Evolutionary conservation across 306 rosid species (phyloP), one percentile per base, ranked within the genome.

Genomic region (Arachis hypogaea): DNA sequence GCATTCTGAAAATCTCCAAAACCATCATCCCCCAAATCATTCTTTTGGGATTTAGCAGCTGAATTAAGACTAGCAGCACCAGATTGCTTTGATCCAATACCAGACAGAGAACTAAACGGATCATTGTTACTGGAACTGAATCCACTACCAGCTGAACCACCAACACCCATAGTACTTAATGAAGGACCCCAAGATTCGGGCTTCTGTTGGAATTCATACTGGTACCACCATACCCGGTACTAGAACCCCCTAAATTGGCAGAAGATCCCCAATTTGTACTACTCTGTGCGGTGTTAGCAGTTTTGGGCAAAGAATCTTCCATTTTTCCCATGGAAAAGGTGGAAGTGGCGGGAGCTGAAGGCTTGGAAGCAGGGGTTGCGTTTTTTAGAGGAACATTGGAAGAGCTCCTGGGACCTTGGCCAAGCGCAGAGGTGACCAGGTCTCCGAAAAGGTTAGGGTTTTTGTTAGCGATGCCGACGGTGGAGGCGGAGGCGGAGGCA

Each of bases 361-460:
- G 54, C 58, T 71, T 66, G 14, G 87, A 14, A 3, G 79, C 54
- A 7, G 90, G 86, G 4, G 87, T 69, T 14, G 86, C 82, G 38
- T 83, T 88, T 80, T 95, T 95, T 42, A 92, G 74, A 71, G 99
- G 93, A 78, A 82, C 87, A 66, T 86, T 86, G 42, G 61, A 49
- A 59, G 58, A 3, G 28, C 71, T 68, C 80, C 84, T 93, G 9
- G 83, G 42, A 49, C 84, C 84, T 62, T 82, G 86, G 2, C 96
- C 95, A 74, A 95, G 47, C 22, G 96, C 96, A 22, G 97, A 92
- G 74, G 65, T 81, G 1, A 95, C 92, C 86, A 95, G 83, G 87
- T 95, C 99, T 1, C 93, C 98, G 10, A 95, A 95, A 59, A 95
- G 82, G 73, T 92, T 95, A 5, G 99, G 97, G 85, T 86, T 90